phyloP scores from a whole-genome alignment of 345 rosid genomes.

The Citrus sinensis region DVS_A1.0 CM039161.1:23704501-23705000 shows the following conservation, averaged over 20 bases:
- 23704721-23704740: not conserved
- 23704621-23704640: not conserved
- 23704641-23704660: not conserved
- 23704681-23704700: not conserved
- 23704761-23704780: not conserved
- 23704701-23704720: not conserved
- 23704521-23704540: not conserved
- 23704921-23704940: no score
- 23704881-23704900: no score
- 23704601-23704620: not conserved
- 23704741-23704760: not conserved
- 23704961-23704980: no score
- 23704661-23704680: constrained; percentile 10
- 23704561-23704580: not conserved
- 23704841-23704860: no score
- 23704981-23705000: no score
- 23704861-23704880: no score
- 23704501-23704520: not conserved
- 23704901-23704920: no score
- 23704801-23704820: no score
- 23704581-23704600: not conserved
- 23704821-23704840: no score
- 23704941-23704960: no score
- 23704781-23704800: no score
- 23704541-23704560: not conserved